A percentile compares a stretch with the other conserved stretches of the same genome.
Conservation (phyloP, 257 asterid genomes). For the Misopates orontium region DNA sequence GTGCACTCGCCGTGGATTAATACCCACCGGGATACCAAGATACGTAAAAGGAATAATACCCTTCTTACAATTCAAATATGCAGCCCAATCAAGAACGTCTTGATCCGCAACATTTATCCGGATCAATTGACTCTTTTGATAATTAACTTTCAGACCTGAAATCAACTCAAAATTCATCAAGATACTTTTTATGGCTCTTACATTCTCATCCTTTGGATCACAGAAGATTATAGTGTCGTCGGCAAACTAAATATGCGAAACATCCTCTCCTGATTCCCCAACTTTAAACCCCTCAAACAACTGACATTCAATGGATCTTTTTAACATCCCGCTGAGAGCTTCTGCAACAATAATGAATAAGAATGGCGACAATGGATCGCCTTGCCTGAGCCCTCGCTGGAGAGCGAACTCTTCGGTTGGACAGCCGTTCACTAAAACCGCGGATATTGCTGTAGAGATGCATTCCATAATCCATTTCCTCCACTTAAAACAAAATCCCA, state of each 20-base stretch:
- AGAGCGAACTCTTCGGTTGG: neutral
- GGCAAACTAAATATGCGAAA: neutral
- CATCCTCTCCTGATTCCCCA: neutral
- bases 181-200: neutral
- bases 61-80: neutral
- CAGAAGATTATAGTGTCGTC: neutral
- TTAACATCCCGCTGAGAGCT: neutral
- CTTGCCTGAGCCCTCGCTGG: neutral
- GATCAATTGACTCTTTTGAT: neutral
- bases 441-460: neutral
- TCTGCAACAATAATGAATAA: neutral
- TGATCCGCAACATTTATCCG: neutral
- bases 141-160: neutral
- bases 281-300: neutral
- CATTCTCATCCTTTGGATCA: neutral
- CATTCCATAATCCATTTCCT: neutral
- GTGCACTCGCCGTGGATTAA: too few species aligned
- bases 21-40: neutral
- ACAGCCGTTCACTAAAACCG: neutral
- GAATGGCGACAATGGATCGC: neutral
- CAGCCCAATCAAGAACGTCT: neutral
- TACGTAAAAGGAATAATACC: neutral
- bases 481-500: neutral
- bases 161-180: neutral
- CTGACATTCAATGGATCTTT: neutral